Conservation (phyloP, 345 rosid species). For the Euphorbia pulcherrima region DNA sequence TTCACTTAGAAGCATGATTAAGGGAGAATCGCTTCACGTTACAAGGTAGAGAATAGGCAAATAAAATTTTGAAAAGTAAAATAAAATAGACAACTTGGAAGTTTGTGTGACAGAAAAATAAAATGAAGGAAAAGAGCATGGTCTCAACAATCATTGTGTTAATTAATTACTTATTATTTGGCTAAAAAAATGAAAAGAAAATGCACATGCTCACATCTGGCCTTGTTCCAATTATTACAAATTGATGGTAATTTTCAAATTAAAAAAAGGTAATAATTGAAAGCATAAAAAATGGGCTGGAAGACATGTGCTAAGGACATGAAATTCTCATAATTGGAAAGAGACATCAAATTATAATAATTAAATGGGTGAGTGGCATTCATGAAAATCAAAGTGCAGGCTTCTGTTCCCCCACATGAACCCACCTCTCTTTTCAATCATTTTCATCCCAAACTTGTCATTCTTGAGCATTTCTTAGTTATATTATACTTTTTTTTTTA, state of each 20-base stretch:
- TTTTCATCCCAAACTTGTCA: constrained; percentile 4
- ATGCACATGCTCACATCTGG: constrained; percentile 42
- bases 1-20: constrained; percentile 12
- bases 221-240: constrained; percentile 22
- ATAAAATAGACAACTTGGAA: constrained; percentile 36
- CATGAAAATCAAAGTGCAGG: constrained; percentile 11
- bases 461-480: no score
- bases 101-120: constrained; percentile 20
- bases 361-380: background rate
- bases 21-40: constrained; percentile 37
- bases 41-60: background rate
- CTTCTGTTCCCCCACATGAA: constrained; percentile 36
- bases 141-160: constrained; percentile 24
- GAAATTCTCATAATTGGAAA: constrained; percentile 14
- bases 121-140: background rate
- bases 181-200: constrained; percentile 16
- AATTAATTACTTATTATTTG: constrained; percentile 9
- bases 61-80: no score
- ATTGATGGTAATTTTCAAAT: background rate
- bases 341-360: constrained; percentile 18
- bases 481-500: no score
- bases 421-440: constrained; percentile 24
- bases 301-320: constrained; percentile 48
- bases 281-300: constrained; percentile 33
- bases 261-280: constrained; percentile 32